Evolutionary conservation across 2,329 filamentous ascomycete species (phyloP).

Genomic region (Plectosphaerella plurivora): DNA sequence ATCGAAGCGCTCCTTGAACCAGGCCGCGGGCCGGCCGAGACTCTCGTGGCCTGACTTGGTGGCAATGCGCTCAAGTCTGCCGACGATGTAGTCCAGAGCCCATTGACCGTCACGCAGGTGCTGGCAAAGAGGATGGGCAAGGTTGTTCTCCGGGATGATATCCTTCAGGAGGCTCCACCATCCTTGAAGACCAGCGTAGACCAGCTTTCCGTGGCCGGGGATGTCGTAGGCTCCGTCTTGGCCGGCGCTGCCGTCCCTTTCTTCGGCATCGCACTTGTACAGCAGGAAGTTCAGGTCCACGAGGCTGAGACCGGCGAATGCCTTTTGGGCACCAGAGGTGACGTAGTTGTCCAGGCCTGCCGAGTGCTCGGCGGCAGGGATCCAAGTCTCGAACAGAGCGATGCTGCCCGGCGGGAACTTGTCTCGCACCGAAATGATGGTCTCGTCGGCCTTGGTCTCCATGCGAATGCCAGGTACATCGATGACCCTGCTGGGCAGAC

Average conservation of each 20-base stretch:
- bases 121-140: conserved; percentile 89
- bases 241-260: conserved; percentile 70
- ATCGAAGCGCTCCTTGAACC: conserved; percentile 82
- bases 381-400: conserved; percentile 93
- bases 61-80: conserved; percentile 69
- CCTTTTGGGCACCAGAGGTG: conserved; percentile 72
- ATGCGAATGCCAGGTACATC: conserved; percentile 71
- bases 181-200: conserved; percentile 95
- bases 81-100: conserved; percentile 84
- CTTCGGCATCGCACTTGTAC: conserved; percentile 89
- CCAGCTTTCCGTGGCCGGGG: conserved; percentile 75
- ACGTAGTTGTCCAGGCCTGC: conserved; percentile 82
- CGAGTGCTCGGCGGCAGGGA: conserved; percentile 80
- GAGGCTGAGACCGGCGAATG: conserved; percentile 70
- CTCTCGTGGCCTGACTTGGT: conserved; percentile 56
- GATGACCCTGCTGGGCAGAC: conserved; percentile 78
- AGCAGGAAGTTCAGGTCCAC: conserved; percentile 87
- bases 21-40: conserved; percentile 63
- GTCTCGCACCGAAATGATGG: conserved; percentile 73
- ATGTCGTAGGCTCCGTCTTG: conserved; percentile 86
- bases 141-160: conserved; percentile 82
- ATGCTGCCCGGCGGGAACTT: conserved; percentile 92
- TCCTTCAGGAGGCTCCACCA: conserved; percentile 93
- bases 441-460: conserved; percentile 68
- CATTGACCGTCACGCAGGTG: conserved; percentile 89